Base-by-base conservation (phyloP, 345 rosid species). In the Turnera subulata region DNA sequence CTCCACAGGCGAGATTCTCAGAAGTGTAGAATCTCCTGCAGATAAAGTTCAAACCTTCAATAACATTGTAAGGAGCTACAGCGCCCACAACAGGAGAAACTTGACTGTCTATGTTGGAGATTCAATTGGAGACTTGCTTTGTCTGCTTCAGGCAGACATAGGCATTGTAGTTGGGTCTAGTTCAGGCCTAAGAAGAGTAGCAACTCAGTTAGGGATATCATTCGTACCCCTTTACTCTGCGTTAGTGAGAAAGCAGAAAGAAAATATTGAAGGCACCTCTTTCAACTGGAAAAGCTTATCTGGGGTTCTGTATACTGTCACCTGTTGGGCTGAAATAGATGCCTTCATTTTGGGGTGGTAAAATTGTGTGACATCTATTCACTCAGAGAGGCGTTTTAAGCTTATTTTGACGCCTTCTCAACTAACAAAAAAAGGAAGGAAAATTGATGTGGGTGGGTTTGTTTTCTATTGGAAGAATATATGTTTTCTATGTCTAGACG, bases 301-400 rank as follows among this genome's bases (percentile, higher is more conserved):
- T 29, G 99, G 97, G 52, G 75, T 76, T 54, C 84, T 93, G 53
- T 90, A 85, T 58, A 89, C 95, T 14, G 97, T 81, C 58, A 77
- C 90, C 19, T 75, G 85, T 69, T 93, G 97, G 99, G 88, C 86
- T 37, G 97, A 89, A 71, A 74, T 89, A 62, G 92, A 93, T 77
- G 92, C 96, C 62, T 90, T 89, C 58, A 67, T 85, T 59, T 76
- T 84, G 82, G 99, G 99, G 56, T 90, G 84, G 84, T 85, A 86
- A 8, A 29, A 4, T 8, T 29, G 8, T 29, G 4, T 29, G 35
- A 29, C n/a, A n/a, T n/a, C n/a, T n/a, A n/a, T n/a, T n/a, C n/a
- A n/a, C n/a, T n/a, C n/a, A n/a, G n/a, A n/a, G n/a, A n/a, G n/a
- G n/a, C n/a, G n/a, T n/a, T n/a, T n/a, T n/a, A n/a, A n/a, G n/a